Base-by-base conservation (phyloP, 2,329 filamentous ascomycete genomes). In the Amesomyces nigricolor region DNA sequence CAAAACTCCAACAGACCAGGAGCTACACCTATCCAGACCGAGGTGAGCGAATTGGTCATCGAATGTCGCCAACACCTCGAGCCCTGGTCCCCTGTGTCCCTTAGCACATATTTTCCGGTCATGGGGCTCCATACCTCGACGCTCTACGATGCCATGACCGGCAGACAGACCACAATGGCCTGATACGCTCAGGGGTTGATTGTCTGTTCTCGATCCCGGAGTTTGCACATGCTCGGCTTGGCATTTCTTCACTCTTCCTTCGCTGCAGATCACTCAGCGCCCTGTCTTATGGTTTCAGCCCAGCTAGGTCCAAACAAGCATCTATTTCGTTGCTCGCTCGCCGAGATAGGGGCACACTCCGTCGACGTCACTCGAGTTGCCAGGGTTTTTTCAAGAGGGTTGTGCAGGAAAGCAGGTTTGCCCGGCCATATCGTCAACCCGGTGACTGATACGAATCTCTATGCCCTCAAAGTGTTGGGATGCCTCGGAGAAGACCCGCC, bases 91-190 rank as follows among this genome's bases (percentile, higher is more conserved):
- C 11, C 16, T 17, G 22, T 5, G 6, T 1, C 22, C 22, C n/a
- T 13, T 13, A 13, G 32, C 32, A 10, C 32, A 35, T 9, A 1
- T 35, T 35, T 13, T 35, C 7, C 9, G 11, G 32, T 35, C 32
- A 35, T 35, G 32, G 32, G 8, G 32, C 32, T 13, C 32, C 32
- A 26, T 26, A 26, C 3, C 32, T 35, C 32, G 3, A 35, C 3
- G 32, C 9, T 35, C 9, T 14, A 44, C 16, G 37, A 26, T 14
- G 39, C 17, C 42, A 16, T 39, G 42, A 13, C 17, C 30, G 32
- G 32, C 38, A 30, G 32, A 51, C 49, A 45, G 49, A 10, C 49
- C 40, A 45, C 50, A 51, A 16, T 40, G 19, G 29, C 11, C 47
- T 30, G 47, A 19, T 32, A 30, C 3, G n/a, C 48, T 42, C 32